Evolutionary conservation across 192 early-diverging fungal genomes (phyloP).

Genomic region (Coemansia javaensis): DNA sequence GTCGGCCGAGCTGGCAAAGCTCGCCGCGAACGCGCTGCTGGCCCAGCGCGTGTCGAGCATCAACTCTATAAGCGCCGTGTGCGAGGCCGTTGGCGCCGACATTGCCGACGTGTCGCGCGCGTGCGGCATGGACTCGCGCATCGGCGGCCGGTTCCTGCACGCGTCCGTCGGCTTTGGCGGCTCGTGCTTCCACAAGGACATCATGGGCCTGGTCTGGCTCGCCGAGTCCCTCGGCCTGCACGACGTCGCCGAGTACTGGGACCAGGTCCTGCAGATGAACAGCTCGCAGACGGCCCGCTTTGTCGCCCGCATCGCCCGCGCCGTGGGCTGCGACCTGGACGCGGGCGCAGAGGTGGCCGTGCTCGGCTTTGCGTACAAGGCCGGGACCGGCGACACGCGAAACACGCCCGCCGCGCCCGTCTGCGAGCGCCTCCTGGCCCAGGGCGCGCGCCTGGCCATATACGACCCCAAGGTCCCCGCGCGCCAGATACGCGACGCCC

Average conservation of each 20-base stretch:
- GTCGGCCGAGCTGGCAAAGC: constrained; percentile 93
- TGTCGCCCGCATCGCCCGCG: constrained; percentile 63
- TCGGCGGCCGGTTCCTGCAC: constrained; percentile 86
- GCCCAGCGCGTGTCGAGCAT: constrained; percentile 92
- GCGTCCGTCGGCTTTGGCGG: constrained; percentile 93
- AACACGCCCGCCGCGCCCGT: constrained; percentile 88
- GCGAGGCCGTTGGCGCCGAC: constrained; percentile 88
- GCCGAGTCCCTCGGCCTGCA: constrained; percentile 74
- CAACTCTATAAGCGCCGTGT: constrained; percentile 84
- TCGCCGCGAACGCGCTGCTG: constrained; percentile 88
- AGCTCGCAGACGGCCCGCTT: constrained; percentile 89
- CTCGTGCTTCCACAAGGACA: constrained; percentile 94
- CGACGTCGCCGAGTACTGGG: constrained; percentile 93
- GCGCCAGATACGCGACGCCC: constrained; percentile 60
- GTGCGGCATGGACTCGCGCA: constrained; percentile 78
- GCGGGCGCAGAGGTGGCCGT: constrained; percentile 75
- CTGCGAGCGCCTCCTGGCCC: constrained; percentile 72
- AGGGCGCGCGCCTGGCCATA: constrained; percentile 68
- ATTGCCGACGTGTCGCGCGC: constrained; percentile 88
- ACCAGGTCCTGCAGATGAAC: constrained; percentile 85
- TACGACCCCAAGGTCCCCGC: constrained; percentile 87
- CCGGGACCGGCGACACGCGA: constrained; percentile 88
- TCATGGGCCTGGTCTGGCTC: constrained; percentile 87
- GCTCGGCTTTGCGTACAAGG: constrained; percentile 93
- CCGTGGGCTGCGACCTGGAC: constrained; percentile 73